These are phyloP conservation scores for Penicillium sp. DNA, from an alignment of 2,329 filamentous ascomycete species.

Conservation along the genomic window DNA sequence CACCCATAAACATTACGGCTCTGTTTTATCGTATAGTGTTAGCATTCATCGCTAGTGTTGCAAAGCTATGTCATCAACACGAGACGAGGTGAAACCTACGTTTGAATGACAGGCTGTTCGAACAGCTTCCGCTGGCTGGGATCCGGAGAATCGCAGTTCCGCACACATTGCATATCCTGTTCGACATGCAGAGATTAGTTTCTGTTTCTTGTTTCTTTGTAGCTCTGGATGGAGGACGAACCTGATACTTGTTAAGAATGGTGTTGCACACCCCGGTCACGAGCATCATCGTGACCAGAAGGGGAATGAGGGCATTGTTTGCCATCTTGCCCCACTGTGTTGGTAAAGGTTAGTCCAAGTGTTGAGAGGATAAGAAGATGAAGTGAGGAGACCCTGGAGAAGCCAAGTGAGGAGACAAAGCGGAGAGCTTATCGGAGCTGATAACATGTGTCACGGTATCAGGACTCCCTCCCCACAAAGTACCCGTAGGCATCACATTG, in stretches of 20 bases:
- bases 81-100: slow-evolving; percentile 45
- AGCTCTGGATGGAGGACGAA: slow-evolving; percentile 39
- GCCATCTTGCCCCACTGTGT: slow-evolving; percentile 57
- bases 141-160: slow-evolving; percentile 74
- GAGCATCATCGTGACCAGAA: slow-evolving; percentile 94
- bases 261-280: slow-evolving; percentile 96
- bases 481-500: background rate
- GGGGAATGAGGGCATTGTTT: slow-evolving; percentile 68
- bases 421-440: slow-evolving; percentile 13
- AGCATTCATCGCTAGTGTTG: background rate
- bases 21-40: slow-evolving; percentile 28
- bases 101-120: slow-evolving; percentile 94
- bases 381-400: background rate
- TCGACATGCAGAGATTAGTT: slow-evolving; percentile 7
- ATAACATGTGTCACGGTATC: slow-evolving; percentile 10
- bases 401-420: slow-evolving; percentile 13
- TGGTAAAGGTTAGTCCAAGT: background rate
- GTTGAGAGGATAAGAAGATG: background rate
- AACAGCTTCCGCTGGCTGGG: slow-evolving; percentile 69
- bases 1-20: slow-evolving; percentile 95
- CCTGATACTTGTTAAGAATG: slow-evolving; percentile 93
- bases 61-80: background rate
- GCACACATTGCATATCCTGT: slow-evolving; percentile 92
- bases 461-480: background rate
- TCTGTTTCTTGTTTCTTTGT: background rate